Evolutionary conservation across 2,329 filamentous ascomycete genomes (phyloP).

Genomic region (Rutstroemia sp.): DNA sequence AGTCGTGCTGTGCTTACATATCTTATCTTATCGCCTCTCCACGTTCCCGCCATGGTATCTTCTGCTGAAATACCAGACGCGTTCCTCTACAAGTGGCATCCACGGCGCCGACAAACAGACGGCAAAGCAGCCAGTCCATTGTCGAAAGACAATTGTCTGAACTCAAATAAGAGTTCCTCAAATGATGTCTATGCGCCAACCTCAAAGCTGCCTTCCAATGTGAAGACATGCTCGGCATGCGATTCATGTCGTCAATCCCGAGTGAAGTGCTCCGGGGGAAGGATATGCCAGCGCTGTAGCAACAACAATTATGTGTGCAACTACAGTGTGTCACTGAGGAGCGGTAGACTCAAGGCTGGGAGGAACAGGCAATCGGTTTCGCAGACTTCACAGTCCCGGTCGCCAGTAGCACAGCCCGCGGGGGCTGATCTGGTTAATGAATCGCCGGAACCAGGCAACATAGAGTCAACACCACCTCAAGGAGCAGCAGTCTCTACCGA

Average conservation of each 20-base stretch:
- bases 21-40: no score
- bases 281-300: background rate
- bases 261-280: background rate
- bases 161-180: background rate
- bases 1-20: no score
- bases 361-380: background rate
- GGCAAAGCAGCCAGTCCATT: background rate
- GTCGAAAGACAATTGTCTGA: background rate
- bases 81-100: background rate
- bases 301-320: background rate
- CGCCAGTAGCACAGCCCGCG: background rate
- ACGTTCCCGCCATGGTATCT: background rate
- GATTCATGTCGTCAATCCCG: background rate
- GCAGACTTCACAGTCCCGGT: background rate
- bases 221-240: background rate
- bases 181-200: background rate
- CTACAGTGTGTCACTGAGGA: background rate
- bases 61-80: background rate
- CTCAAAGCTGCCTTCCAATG: background rate
- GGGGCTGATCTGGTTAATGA: background rate
- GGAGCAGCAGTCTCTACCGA: background rate
- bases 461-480: background rate
- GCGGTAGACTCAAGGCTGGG: background rate
- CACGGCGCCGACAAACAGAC: background rate
- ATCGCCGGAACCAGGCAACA: background rate